Conservation (phyloP, 192 early-diverging fungal genomes). For the Coemansia sp. region DNA sequence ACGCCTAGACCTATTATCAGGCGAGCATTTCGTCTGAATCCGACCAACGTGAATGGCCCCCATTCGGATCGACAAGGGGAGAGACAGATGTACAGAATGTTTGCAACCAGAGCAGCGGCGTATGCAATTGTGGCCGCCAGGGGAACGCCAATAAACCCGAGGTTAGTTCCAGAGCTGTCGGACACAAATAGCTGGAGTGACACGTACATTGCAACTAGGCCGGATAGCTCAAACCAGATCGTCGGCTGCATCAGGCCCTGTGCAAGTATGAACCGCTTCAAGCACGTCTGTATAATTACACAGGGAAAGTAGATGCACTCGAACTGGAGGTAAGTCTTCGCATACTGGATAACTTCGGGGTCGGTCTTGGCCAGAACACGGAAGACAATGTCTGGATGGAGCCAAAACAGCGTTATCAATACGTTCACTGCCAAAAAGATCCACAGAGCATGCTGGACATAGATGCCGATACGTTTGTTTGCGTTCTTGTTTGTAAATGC, state of each 20-base stretch:
- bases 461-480: constrained; percentile 61
- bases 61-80: constrained; percentile 36
- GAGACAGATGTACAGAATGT: constrained; percentile 58
- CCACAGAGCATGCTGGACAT: constrained; percentile 81
- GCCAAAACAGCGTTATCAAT: constrained; percentile 35
- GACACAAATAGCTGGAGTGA: constrained; percentile 78
- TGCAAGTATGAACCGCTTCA: constrained; percentile 81
- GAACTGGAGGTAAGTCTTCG: constrained; percentile 65
- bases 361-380: constrained; percentile 75
- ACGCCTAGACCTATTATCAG: constrained; percentile 35
- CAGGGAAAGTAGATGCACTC: constrained; percentile 76
- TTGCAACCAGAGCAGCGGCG: constrained; percentile 57
- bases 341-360: constrained; percentile 63
- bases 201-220: constrained; percentile 67
- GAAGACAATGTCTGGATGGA: constrained; percentile 53
- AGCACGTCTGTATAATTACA: constrained; percentile 75
- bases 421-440: constrained; percentile 56
- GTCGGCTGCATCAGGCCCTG: constrained; percentile 91
- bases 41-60: constrained; percentile 31
- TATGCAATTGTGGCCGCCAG: constrained; percentile 67
- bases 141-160: constrained; percentile 74
- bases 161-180: constrained; percentile 24
- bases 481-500: constrained; percentile 65
- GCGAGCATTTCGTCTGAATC: constrained; percentile 30
- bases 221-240: constrained; percentile 71